Base-by-base conservation (phyloP, 768 basidiomycete genomes). In the Gloeophyllum trabeum region DNA sequence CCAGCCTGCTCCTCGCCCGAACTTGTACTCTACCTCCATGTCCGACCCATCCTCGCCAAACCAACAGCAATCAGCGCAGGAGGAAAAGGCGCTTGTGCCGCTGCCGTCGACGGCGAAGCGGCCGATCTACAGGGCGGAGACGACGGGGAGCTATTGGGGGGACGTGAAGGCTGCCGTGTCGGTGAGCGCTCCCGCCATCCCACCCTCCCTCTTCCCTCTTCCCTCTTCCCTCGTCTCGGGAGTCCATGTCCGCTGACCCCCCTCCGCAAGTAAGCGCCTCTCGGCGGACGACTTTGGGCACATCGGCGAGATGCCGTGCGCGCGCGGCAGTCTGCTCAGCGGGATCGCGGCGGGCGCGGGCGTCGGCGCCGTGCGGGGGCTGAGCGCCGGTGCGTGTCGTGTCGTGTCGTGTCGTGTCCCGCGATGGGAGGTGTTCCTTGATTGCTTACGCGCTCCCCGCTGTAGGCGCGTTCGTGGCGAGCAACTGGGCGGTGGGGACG, bases 301-400 rank as follows among this genome's bases (percentile, higher is more conserved):
- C 54, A 69, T 89, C 39, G 67, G 69, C 40, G 75, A 85, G 50
- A 68, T 87, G 7, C 87, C 85, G 2, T 90, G 87, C 53, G 82
- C 80, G 38, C 69, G 88, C 26, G 81, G 73, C 46, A 81, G 81
- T 54, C 61, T 90, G 26, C 61, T 90, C 48, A 73, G 70, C 40
- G 87, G 87, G 12, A 88, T 90, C 50, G 81, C 77, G n/a, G 77
- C 81, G 44, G 87, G 87, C 12, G 70, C 69, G 1, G 87, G 84
- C 1, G 72, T 90, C 42, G 88, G 87, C 16, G 64, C 82, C 42
- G 74, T 89, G 42, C 72, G 86, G 43, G 79, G 76, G 2, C 59
- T 87, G 51, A 71, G 71, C 51, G 61, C 75, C 7, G 65, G 86
- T 86, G 56, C 43, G 79, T 66, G 16, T 30, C 28, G 10, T 40